phyloP scores from a whole-genome alignment of 129 eudicot species.

The Oenanthe sinensis region DNA sequence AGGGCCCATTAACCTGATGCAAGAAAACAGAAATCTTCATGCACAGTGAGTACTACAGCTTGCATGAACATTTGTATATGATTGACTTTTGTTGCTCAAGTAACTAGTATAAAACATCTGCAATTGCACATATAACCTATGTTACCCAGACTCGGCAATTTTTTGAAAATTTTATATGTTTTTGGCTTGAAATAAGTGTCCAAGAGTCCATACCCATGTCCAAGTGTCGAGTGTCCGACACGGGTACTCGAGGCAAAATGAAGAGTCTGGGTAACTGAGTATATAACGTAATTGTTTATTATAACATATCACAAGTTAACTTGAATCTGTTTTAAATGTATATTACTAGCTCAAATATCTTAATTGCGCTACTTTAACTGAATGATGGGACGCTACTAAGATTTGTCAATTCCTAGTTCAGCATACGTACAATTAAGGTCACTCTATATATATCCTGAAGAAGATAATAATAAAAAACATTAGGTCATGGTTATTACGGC shows the following conservation, averaged over 20 bases:
- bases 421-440: background rate
- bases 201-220: no score
- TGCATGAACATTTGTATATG: background rate
- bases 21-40: conserved; percentile 47
- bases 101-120: background rate
- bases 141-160: no score
- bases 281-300: background rate
- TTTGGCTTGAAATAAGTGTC: no score
- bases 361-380: background rate
- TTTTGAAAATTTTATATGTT: no score
- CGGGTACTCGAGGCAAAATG: no score
- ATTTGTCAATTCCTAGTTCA: background rate
- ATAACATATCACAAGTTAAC: background rate
- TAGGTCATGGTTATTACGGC: no score
- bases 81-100: background rate
- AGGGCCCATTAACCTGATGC: conserved; percentile 30
- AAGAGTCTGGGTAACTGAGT: no score
- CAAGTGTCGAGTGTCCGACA: no score
- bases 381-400: background rate
- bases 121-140: background rate
- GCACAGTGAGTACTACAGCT: conserved; percentile 29
- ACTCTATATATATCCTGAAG: background rate
- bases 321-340: background rate
- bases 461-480: background rate
- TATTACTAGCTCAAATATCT: background rate